These are phyloP conservation scores for Lasiosphaeria ovina DNA, from an alignment of 495 filamentous ascomycete genomes.

Conservation along the genomic window DNA sequence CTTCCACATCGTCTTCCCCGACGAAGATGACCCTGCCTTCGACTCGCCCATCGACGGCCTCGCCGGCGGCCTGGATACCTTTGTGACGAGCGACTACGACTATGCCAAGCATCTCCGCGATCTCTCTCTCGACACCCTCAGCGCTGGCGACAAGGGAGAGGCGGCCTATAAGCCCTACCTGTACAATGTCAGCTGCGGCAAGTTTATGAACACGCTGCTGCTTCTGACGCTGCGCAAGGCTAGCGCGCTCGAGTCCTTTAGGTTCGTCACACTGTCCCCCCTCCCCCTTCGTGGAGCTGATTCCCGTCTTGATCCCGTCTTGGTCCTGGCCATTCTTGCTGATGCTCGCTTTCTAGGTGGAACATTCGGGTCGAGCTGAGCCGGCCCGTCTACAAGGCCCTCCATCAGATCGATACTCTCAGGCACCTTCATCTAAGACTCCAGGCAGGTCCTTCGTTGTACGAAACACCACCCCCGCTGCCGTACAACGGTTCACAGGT, in stretches of 20 bases:
- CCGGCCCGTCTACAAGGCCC: slow-evolving; percentile 53
- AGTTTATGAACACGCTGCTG: slow-evolving; percentile 60
- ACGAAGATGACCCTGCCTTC: slow-evolving; percentile 49
- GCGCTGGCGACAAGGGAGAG: slow-evolving; percentile 44
- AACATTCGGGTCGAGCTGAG: slow-evolving; percentile 61
- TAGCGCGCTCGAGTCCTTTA: slow-evolving; percentile 54
- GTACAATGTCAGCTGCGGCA: slow-evolving; percentile 51
- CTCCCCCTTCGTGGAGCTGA: neutral
- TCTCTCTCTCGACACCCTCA: slow-evolving; percentile 49
- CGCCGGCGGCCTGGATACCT: slow-evolving; percentile 56
- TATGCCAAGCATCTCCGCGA: slow-evolving; percentile 56
- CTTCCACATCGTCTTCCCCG: slow-evolving; percentile 56
- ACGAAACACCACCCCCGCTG: slow-evolving; percentile 44
- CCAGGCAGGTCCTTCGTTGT: slow-evolving; percentile 50
- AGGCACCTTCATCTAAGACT: slow-evolving; percentile 57
- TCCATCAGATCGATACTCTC: slow-evolving; percentile 53
- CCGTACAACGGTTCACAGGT: slow-evolving; percentile 22
- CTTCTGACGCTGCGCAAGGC: slow-evolving; percentile 55
- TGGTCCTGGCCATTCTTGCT: slow-evolving; percentile 5
- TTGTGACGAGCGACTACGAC: slow-evolving; percentile 58
- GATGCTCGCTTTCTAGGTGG: slow-evolving; percentile 45
- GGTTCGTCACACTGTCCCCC: slow-evolving; percentile 32
- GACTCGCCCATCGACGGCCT: slow-evolving; percentile 51
- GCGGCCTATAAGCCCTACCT: slow-evolving; percentile 46
- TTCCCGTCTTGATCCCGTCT: neutral